Evolutionary conservation across 106 monocot genomes (phyloP), one percentile per base, ranked within the genome.

Genomic region (Cymbidium sinense): DNA sequence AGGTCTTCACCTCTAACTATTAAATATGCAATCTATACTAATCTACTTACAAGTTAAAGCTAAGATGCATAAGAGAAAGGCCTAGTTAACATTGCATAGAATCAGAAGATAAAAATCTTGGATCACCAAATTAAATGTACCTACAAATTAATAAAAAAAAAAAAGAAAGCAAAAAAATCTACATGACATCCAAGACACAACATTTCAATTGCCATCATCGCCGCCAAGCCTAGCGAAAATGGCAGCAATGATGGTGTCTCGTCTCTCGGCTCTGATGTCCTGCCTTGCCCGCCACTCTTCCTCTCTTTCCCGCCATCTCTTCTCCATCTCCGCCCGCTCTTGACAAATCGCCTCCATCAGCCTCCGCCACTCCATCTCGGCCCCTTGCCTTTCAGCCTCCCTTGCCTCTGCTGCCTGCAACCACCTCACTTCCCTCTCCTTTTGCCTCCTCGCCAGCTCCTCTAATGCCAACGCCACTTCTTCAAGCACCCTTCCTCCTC

Each of bases 241-340:
- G 25, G 89, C 82, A 7, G 84, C 77, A 27, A 96, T 35, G 29
- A 93, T 77, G 1, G 74, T 54, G 50, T 95, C 85, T 27, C 85
- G 88, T 64, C 88, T 71, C 71, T 92, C 95, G 15, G 89, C 91
- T 9, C 84, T 85, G 19, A 70, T 80, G 54, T 93, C 93, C n/a
- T 79, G 83, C 54, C 89, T 81, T 31, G 74, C 79, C 43, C 85
- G 64, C 80, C 93, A 64, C 83, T 82, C 89, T 62, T 93, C 93
- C 77, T 96, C 89, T 80, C 84, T 79, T 81, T 87, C 86, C 65
- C 83, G 81, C 96, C 93, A 91, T 52, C 80, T 75, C 84, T 84
- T 79, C 43, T 88, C 87, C 83, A 86, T 77, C 43, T 51, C 85
- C 51, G 67, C 44, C 70, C 91, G 86, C 81, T 93, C 88, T 72